Base-by-base conservation (phyloP, 2,329 filamentous ascomycete genomes). In the Lasiodiplodia sp. region DNA sequence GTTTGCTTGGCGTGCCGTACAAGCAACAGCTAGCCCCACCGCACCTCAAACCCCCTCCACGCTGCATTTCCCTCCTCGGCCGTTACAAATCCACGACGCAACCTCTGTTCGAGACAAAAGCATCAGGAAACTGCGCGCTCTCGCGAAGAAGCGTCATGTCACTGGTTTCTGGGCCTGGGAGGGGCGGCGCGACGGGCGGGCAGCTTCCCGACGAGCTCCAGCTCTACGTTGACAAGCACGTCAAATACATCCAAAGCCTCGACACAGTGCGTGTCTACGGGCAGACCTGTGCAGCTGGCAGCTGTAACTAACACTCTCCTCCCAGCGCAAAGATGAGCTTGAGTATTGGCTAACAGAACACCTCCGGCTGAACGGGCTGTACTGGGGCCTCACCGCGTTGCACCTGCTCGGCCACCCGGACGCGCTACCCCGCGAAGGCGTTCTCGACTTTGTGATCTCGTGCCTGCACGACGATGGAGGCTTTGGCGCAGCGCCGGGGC, bases 311-410 rank as follows among this genome's bases (percentile, higher is more conserved):
- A 67, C 68, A 49, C 68, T 70, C 60, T 64, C n/a, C 25, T 64
- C 44, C 28, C 47, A 91, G 89, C 91, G 92, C 78, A 94, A 92
- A 83, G 94, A 98, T 85, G 93, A 97, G 81, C 90, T 97, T 74
- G 94, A 97, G 80, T 99, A 98, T 84, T 97, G 95, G 92, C 86
- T 98, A 78, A 99, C 96, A 16, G 95, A 99, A 81, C 96, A 99
- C 79, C 86, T 99, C 73, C 93, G 96, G 70, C 87, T 99, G 69
- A 97, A 96, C 79, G 96, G 96, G 55, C 88, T 99, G 58, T 99
- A 99, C 81, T 99, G 96, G 96, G 96, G 96, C 16, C 83, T 99
- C 68, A 96, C 91, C 7, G 91, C 95, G 7, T 87, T 98, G 51
- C 92, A 97, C 83, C 86, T 98, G 34, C 88, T 99, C 69, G 88